These are phyloP conservation scores for Kwoniella sp. DNA, from an alignment of 768 basidiomycete species.

Conservation along the genomic window DNA sequence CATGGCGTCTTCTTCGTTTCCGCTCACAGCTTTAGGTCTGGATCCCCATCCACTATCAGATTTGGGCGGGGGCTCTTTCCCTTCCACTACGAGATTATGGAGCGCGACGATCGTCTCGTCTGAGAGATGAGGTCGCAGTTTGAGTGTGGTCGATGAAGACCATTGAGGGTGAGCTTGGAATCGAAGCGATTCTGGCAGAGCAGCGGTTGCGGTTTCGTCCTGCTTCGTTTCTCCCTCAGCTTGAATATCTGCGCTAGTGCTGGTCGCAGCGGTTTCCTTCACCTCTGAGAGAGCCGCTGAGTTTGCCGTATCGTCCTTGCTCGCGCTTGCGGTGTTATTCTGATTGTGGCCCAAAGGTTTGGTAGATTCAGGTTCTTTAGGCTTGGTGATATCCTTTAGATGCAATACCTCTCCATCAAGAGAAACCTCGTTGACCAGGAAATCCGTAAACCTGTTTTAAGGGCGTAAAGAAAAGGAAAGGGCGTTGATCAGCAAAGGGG, in stretches of 20 bases:
- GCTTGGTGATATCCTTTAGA: constrained; percentile 74
- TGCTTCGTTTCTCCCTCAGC: constrained; percentile 56
- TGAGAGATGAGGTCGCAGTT: constrained; percentile 68
- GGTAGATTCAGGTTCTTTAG: constrained; percentile 59
- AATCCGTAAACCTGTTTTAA: constrained; percentile 83
- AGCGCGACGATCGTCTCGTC: constrained; percentile 65
- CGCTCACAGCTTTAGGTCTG: constrained; percentile 11
- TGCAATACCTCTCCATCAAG: constrained; percentile 76
- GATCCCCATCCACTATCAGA: constrained; percentile 74
- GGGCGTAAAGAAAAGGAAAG: no score
- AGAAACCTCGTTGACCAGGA: constrained; percentile 89
- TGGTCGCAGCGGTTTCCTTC: not conserved
- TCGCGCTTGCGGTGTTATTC: not conserved
- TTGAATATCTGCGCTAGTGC: constrained; percentile 20
- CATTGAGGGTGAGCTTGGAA: constrained; percentile 37
- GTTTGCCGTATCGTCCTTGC: not conserved
- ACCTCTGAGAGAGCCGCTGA: not conserved
- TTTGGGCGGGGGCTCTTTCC: constrained; percentile 72
- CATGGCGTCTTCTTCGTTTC: constrained; percentile 34
- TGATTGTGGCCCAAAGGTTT: not conserved
- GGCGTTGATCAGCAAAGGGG: no score
- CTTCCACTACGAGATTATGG: constrained; percentile 76
- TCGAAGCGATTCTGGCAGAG: constrained; percentile 43
- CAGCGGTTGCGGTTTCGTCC: constrained; percentile 21
- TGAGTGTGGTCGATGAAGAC: constrained; percentile 46